phyloP scores from a whole-genome alignment of 2,329 filamentous ascomycete species.

The Cercospora zeina region DNA sequence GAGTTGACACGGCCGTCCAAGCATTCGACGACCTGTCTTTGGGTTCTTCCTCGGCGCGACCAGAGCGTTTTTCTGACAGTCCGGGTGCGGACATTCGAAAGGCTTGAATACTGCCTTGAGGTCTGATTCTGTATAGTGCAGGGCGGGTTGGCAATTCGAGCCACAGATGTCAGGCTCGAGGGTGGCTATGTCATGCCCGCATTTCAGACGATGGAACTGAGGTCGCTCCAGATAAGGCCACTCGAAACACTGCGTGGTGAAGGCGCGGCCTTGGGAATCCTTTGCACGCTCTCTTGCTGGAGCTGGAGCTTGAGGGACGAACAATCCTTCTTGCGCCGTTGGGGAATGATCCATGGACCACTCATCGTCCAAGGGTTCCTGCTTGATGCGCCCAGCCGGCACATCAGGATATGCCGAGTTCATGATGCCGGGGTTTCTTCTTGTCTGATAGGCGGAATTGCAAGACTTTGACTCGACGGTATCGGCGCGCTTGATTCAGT shows the following conservation, averaged over 20 bases:
- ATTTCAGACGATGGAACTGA: conserved; percentile 17
- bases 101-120: conserved; percentile 5
- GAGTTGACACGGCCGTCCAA: conserved; percentile 7
- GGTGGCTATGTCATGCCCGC: conserved; percentile 19
- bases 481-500: neutral
- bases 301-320: neutral
- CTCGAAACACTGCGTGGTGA: conserved; percentile 18
- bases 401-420: neutral
- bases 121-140: neutral
- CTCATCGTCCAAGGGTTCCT: conserved; percentile 7
- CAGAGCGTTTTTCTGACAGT: neutral
- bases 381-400: conserved; percentile 10
- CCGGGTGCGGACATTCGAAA: conserved; percentile 17
- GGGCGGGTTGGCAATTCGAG: conserved; percentile 3
- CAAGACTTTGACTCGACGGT: neutral
- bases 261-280: conserved; percentile 12
- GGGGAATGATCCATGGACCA: neutral
- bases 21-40: neutral
- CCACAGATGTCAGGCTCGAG: conserved; percentile 16
- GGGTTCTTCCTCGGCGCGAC: neutral
- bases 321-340: neutral
- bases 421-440: neutral
- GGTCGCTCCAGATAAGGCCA: conserved; percentile 7
- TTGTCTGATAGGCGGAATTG: neutral
- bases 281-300: conserved; percentile 7